These are phyloP conservation scores for Diplodia intermedia DNA, from an alignment of 2,329 filamentous ascomycete genomes.

Conservation along the genomic window DNA sequence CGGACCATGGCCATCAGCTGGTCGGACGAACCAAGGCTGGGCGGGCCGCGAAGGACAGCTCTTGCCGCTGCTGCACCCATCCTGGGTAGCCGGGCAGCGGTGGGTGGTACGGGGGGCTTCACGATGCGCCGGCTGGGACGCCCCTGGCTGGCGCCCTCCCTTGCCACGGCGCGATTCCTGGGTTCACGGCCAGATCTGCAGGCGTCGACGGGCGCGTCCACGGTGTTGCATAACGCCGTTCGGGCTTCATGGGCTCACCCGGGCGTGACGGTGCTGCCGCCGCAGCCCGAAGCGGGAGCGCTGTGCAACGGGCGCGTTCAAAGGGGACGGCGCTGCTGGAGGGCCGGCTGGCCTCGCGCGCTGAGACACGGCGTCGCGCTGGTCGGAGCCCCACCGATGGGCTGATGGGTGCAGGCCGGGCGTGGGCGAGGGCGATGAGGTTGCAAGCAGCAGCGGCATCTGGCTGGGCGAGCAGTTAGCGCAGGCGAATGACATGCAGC, in stretches of 20 bases:
- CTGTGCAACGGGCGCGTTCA: constrained; percentile 3
- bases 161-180: constrained; percentile 15
- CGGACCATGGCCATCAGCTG: neutral
- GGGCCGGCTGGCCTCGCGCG: neutral
- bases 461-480: constrained; percentile 15
- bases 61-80: constrained; percentile 8
- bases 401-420: constrained; percentile 22
- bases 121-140: neutral
- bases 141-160: constrained; percentile 12
- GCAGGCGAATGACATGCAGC: constrained; percentile 29
- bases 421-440: constrained; percentile 5
- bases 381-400: constrained; percentile 21
- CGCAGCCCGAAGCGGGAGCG: neutral
- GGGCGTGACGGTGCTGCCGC: neutral
- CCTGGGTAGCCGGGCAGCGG: constrained; percentile 16
- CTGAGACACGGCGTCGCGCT: constrained; percentile 5
- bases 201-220: neutral
- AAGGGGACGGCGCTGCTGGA: neutral
- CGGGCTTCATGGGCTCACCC: neutral
- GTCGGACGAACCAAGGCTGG: constrained; percentile 26
- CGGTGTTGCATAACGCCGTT: neutral
- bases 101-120: constrained; percentile 17
- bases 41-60: neutral
- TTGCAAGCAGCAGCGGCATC: constrained; percentile 12
- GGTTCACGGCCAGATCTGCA: constrained; percentile 7